Conservation (phyloP, 2,329 filamentous ascomycete genomes). For the Beauveria medogensis region DNA sequence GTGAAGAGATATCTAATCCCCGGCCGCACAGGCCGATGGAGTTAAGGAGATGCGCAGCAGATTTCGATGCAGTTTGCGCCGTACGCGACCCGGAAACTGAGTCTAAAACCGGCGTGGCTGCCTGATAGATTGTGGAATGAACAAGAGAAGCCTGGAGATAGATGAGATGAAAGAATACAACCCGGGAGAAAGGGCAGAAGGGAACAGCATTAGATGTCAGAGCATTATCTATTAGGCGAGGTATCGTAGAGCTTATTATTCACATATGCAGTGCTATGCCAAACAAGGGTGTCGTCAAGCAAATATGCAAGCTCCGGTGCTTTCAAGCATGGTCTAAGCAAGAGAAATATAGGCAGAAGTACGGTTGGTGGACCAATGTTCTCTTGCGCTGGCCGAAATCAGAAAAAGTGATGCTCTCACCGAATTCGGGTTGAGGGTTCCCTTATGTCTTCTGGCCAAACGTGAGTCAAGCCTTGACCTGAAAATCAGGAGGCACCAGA, state of each 20-base stretch:
- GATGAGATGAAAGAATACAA: neutral
- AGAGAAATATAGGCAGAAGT: neutral
- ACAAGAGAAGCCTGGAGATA: neutral
- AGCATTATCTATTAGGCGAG: neutral
- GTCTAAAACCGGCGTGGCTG: neutral
- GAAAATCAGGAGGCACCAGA: neutral
- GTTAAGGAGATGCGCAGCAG: neutral
- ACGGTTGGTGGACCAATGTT: neutral
- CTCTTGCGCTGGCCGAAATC: neutral
- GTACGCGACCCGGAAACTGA: neutral
- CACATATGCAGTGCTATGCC: neutral
- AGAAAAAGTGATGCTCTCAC: constrained; percentile 1
- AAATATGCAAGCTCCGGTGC: neutral
- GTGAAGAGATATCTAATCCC: neutral
- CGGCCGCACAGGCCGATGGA: neutral
- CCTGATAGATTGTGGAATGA: neutral
- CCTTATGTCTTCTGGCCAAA: neutral
- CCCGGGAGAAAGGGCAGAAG: neutral
- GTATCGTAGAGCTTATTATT: neutral
- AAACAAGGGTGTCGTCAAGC: neutral
- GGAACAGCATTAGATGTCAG: neutral
- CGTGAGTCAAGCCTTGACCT: neutral
- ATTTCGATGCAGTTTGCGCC: neutral
- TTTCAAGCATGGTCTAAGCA: neutral
- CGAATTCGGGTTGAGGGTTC: neutral